Evolutionary conservation across 2,329 filamentous ascomycete species (phyloP).

Genomic region (Westerdykella ornata): DNA sequence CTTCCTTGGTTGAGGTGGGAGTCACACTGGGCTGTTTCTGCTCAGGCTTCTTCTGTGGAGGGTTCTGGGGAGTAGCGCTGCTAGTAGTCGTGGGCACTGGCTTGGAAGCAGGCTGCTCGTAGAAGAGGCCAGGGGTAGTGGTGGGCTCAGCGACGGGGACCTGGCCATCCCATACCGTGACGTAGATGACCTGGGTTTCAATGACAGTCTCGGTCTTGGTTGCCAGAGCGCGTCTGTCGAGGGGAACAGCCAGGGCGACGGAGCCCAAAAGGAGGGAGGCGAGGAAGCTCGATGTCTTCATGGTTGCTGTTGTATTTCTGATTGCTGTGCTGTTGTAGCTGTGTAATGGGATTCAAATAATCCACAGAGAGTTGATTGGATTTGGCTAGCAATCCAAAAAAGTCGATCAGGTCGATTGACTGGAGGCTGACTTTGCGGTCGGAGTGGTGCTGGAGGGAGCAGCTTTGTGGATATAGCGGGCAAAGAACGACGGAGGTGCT

Average conservation of each 20-base stretch:
- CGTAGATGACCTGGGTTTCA: conserved; percentile 32
- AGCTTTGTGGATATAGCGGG: conserved; percentile 18
- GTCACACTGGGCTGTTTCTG: neutral
- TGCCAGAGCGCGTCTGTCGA: conserved; percentile 31
- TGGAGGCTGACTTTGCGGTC: neutral
- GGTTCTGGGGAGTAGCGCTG: neutral
- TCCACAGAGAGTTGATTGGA: conserved; percentile 19
- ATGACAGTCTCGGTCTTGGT: conserved; percentile 29
- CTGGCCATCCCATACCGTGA: conserved; percentile 31
- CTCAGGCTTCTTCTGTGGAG: too few species aligned
- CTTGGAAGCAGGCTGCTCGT: conserved; percentile 15
- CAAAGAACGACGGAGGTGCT: conserved; percentile 31
- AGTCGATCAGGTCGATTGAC: conserved; percentile 4
- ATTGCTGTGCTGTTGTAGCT: conserved; percentile 15
- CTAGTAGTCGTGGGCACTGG: conserved; percentile 1
- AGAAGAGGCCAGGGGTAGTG: conserved; percentile 9
- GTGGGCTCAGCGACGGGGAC: conserved; percentile 11
- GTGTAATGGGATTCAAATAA: conserved; percentile 6
- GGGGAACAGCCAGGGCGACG: conserved; percentile 28
- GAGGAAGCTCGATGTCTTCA: conserved; percentile 35
- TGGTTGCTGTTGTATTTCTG: conserved; percentile 16
- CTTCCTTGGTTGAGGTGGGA: neutral
- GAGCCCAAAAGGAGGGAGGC: conserved; percentile 32
- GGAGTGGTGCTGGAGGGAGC: conserved; percentile 14
- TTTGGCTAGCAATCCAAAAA: conserved; percentile 33